A percentile compares a stretch with the other conserved stretches of the same genome.
phyloP scores from a whole-genome alignment of 2,329 filamentous ascomycete species.

The Fusarium sp. region DNA sequence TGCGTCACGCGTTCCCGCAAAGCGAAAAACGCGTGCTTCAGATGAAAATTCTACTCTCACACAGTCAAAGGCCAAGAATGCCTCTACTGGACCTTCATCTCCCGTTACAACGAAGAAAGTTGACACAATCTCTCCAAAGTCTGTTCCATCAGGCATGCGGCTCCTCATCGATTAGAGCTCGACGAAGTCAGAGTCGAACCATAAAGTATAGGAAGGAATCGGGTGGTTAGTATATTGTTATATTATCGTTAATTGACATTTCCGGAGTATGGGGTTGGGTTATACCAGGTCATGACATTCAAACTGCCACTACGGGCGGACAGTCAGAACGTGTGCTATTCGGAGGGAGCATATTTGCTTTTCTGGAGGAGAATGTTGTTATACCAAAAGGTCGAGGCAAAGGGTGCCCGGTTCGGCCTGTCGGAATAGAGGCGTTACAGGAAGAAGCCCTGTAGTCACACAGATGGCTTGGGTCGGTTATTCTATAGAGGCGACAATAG shows the following conservation, averaged over 20 bases:
- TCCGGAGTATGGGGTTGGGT: constrained; percentile 30
- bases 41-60: constrained; percentile 26
- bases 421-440: constrained; percentile 34
- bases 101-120: constrained; percentile 32
- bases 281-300: constrained; percentile 15
- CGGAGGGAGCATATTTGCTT: constrained; percentile 3
- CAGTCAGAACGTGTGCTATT: constrained; percentile 25
- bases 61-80: constrained; percentile 20
- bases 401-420: constrained; percentile 18
- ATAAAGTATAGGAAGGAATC: constrained; percentile 1
- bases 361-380: constrained; percentile 8
- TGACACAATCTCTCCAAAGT: constrained; percentile 58
- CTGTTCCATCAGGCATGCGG: constrained; percentile 55
- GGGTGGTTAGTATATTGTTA: constrained; percentile 21
- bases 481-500: constrained; percentile 17
- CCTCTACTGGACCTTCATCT: constrained; percentile 32
- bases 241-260: constrained; percentile 28
- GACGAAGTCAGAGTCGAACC: background rate
- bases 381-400: constrained; percentile 20
- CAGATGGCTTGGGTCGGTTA: constrained; percentile 9
- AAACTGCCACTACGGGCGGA: constrained; percentile 15
- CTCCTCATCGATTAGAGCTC: constrained; percentile 50
- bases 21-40: constrained; percentile 1
- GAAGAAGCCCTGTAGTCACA: constrained; percentile 1
- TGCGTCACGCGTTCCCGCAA: background rate